phyloP scores from a whole-genome alignment of 495 filamentous ascomycete genomes.

The Talaromyces liani region DNA sequence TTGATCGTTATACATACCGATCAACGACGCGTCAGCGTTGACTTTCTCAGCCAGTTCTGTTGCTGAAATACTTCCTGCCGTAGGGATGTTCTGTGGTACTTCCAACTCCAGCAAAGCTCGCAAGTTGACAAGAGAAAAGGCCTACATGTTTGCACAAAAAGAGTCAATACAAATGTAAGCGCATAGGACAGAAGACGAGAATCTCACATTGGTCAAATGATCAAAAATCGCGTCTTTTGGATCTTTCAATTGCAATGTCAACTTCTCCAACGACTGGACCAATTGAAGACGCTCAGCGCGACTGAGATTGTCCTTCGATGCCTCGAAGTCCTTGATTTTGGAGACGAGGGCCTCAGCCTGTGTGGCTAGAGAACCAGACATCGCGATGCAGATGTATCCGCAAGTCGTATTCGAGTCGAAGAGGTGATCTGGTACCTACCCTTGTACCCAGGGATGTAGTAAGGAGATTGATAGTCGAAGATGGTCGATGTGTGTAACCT shows the following conservation, averaged over 20 bases:
- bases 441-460: not conserved
- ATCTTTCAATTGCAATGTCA: slow-evolving; percentile 15
- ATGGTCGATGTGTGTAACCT: not conserved
- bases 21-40: slow-evolving; percentile 13
- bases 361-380: slow-evolving; percentile 3
- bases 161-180: not conserved
- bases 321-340: slow-evolving; percentile 11
- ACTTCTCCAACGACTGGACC: slow-evolving; percentile 12
- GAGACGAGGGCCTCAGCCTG: slow-evolving; percentile 14
- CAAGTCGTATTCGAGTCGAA: not conserved
- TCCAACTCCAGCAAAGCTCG: slow-evolving; percentile 14
- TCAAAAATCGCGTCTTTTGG: slow-evolving; percentile 17
- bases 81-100: slow-evolving; percentile 15
- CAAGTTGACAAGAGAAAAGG: slow-evolving; percentile 8
- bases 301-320: slow-evolving; percentile 8
- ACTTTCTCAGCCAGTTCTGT: slow-evolving; percentile 13
- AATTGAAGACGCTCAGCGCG: slow-evolving; percentile 11
- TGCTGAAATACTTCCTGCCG: slow-evolving; percentile 12
- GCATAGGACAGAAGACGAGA: not conserved
- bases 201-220: slow-evolving; percentile 13
- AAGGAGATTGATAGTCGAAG: not conserved
- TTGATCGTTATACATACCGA: slow-evolving; percentile 10
- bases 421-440: not conserved
- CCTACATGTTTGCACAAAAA: not conserved
- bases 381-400: not conserved